A percentile compares a stretch with the other conserved stretches of the same genome.
These are phyloP conservation scores for Starmerella vitae DNA, from an alignment of 805 yeast species.

Conservation along the genomic window DNA sequence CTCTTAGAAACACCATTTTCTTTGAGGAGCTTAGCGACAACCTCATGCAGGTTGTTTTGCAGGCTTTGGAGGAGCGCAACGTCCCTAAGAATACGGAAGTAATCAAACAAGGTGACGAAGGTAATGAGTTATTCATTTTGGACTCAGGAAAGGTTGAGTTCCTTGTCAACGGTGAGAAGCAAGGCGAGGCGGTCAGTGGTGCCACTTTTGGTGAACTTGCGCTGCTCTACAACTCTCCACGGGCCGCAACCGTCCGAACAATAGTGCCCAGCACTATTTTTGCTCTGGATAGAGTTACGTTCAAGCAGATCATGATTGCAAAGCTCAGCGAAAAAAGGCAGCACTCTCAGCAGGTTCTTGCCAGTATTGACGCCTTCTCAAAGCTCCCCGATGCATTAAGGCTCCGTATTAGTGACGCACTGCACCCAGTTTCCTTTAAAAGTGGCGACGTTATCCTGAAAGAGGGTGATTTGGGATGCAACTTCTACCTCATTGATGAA, in stretches of 20 bases:
- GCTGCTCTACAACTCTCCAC: constrained; percentile 90
- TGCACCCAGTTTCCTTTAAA: constrained; percentile 59
- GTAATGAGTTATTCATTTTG: constrained; percentile 79
- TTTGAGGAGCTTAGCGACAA: constrained; percentile 73
- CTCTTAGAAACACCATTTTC: constrained; percentile 68
- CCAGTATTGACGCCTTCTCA: constrained; percentile 70
- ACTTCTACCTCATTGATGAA: constrained; percentile 59
- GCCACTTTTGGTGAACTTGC: constrained; percentile 94
- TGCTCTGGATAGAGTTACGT: constrained; percentile 89
- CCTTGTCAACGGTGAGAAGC: constrained; percentile 54
- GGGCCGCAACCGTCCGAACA: constrained; percentile 89
- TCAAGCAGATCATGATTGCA: constrained; percentile 79
- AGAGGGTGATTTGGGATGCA: constrained; percentile 78
- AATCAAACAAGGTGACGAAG: constrained; percentile 85
- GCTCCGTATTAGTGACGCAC: constrained; percentile 86
- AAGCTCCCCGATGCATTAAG: constrained; percentile 67
- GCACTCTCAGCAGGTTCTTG: constrained; percentile 78
- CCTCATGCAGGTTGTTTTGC: constrained; percentile 60
- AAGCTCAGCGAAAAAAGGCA: constrained; percentile 81
- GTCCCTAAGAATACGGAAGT: constrained; percentile 48
- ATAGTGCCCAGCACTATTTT: constrained; percentile 60
- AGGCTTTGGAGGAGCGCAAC: constrained; percentile 66
- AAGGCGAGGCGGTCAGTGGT: constrained; percentile 69
- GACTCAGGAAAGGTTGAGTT: constrained; percentile 78
- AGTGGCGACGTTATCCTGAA: constrained; percentile 62